These are phyloP conservation scores for Rhynchosporium agropyri DNA, from an alignment of 2,329 filamentous ascomycete species.

Conservation along the genomic window DNA sequence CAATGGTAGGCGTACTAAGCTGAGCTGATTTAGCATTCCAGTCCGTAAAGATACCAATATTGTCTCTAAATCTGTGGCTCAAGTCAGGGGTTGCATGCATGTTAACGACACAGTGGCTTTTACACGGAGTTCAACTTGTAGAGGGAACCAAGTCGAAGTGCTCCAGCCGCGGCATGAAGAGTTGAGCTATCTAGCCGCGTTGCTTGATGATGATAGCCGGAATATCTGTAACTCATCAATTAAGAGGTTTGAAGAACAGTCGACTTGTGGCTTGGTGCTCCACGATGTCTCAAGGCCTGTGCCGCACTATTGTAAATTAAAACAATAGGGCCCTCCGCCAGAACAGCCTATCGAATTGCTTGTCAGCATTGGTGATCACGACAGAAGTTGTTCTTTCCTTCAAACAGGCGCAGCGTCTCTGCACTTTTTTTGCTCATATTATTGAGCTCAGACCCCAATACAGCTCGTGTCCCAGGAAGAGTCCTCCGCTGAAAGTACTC, in stretches of 20 bases:
- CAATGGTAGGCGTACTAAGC: not conserved
- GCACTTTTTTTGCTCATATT: constrained; percentile 1
- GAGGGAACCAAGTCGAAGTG: not conserved
- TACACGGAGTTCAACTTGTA: constrained; percentile 2
- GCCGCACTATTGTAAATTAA: too few relatives aligned
- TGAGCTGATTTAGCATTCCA: not conserved
- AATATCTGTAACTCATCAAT: too few relatives aligned
- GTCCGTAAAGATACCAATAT: not conserved
- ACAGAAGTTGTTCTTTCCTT: not conserved
- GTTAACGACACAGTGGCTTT: not conserved
- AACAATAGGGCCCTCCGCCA: not conserved
- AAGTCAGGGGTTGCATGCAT: constrained; percentile 1
- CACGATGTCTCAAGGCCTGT: constrained; percentile 6
- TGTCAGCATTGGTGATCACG: constrained; percentile 3
- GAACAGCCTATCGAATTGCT: not conserved
- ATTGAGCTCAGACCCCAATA: constrained; percentile 22
- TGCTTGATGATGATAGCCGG: too few relatives aligned
- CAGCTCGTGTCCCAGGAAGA: constrained; percentile 8
- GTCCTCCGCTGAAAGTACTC: constrained; percentile 8
- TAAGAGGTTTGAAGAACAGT: not conserved
- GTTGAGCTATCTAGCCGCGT: too few relatives aligned
- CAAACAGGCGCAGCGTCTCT: not conserved
- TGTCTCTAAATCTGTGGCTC: constrained; percentile 8
- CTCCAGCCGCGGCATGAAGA: not conserved
- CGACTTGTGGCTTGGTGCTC: not conserved